Conservation (phyloP, 2,329 filamentous ascomycete species). For the Calonectria naviculata region DNA sequence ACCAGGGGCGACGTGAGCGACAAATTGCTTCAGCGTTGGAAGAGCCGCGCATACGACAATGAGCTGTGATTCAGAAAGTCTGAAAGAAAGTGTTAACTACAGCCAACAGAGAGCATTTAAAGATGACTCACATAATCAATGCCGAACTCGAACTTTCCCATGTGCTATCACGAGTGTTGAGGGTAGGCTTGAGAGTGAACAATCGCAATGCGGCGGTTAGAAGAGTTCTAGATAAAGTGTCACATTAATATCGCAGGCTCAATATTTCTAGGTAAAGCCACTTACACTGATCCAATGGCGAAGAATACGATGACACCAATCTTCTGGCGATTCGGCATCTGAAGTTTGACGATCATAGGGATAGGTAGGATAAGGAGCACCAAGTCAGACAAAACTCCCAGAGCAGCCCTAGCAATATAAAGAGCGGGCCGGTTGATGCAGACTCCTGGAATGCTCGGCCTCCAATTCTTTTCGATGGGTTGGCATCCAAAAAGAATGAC, state of each 20-base stretch:
- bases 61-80: slow-evolving; percentile 28
- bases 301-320: slow-evolving; percentile 54
- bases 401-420: slow-evolving; percentile 57
- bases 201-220: slow-evolving; percentile 29
- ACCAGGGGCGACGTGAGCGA: slow-evolving; percentile 22
- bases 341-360: slow-evolving; percentile 53
- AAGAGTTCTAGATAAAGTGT: slow-evolving; percentile 6
- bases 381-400: slow-evolving; percentile 58
- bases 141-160: slow-evolving; percentile 18
- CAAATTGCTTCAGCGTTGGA: slow-evolving; percentile 25
- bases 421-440: slow-evolving; percentile 58
- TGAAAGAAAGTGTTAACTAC: neutral
- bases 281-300: slow-evolving; percentile 47
- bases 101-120: neutral
- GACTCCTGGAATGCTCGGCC: slow-evolving; percentile 36
- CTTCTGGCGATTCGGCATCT: slow-evolving; percentile 57
- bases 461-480: slow-evolving; percentile 31
- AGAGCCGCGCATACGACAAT: slow-evolving; percentile 28
- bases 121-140: neutral
- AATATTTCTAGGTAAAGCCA: neutral
- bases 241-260: neutral
- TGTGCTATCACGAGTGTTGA: slow-evolving; percentile 7
- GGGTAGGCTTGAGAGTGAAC: slow-evolving; percentile 17
- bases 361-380: slow-evolving; percentile 57
- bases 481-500: slow-evolving; percentile 40